Evolutionary conservation across 2,329 filamentous ascomycete species (phyloP), one percentile per base, ranked within the genome.

Genomic region (Ophiocordyceps camponoti-rufipedis): DNA sequence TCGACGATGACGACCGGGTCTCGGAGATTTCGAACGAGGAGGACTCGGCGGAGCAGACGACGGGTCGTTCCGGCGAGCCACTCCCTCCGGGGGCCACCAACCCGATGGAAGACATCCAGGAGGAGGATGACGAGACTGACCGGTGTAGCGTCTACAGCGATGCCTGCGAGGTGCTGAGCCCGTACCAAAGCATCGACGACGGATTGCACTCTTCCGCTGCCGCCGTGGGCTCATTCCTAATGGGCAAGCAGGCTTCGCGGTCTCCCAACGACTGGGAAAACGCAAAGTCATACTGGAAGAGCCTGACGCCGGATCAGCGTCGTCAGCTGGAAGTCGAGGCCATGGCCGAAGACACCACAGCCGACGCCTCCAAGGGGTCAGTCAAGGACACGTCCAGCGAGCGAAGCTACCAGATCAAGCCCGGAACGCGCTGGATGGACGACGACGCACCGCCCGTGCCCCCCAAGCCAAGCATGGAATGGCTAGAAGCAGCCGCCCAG

Each of bases 91-190:
- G 39, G 2, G 41, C 46, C 18, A 51, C 46, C 23, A 49, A 49
- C 19, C 50, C 54, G 10, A 63, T 64, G 53, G 54, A 58, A 38
- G 56, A 62, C 38, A 64, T 62, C 13, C 51, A 53, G 43, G 60
- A 63, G 45, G 61, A 62, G n/a, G 58, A 65, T 1, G 65, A 72
- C n/a, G 64, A 59, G 5, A 57, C 58, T 2, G 74, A 78, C 46
- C 63, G 63, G 13, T 66, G 64, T 44, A 80, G 73, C 49, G 70
- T 84, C 23, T 88, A 85, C 56, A 85, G 80, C 51, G 84, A 88
- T 59, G 83, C 83, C 1, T 80, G 80, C 45, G 84, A 88, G 59
- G 80, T 86, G 48, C 64, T 82, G 0, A 75, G 74, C 0, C 78
- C 85, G 13, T 55, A 69, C 4, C 78, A 82, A 38, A 72, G 71